These are phyloP conservation scores for Fusarium dlaminii DNA, from an alignment of 2,329 filamentous ascomycete genomes.

Conservation along the genomic window DNA sequence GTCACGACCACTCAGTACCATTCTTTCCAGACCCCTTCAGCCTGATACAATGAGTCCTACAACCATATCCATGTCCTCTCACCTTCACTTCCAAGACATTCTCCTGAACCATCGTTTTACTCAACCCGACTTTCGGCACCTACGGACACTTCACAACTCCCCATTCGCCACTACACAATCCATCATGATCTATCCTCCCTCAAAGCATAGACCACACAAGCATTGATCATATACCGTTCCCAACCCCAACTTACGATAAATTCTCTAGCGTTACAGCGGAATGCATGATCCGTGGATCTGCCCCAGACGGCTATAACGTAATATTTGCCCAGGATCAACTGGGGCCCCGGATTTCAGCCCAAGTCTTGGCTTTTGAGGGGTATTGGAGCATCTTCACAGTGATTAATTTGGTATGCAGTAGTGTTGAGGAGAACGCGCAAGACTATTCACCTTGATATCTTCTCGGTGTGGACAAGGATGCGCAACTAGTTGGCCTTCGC, in stretches of 20 bases:
- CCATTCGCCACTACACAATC: background rate
- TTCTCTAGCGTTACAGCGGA: background rate
- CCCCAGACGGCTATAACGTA: constrained; percentile 3
- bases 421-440: background rate
- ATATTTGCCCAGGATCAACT: background rate
- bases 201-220: background rate
- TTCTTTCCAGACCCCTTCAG: background rate
- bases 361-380: background rate
- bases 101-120: background rate
- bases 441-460: background rate
- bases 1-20: rapidly evolving
- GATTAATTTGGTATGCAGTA: background rate
- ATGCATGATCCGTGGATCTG: background rate
- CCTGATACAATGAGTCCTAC: background rate
- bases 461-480: background rate
- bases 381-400: background rate
- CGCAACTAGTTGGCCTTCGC: background rate
- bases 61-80: background rate
- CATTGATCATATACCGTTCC: background rate
- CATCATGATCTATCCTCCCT: background rate
- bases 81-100: background rate
- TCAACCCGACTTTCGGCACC: background rate
- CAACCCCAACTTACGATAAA: background rate
- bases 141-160: background rate
- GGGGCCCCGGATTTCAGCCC: background rate